phyloP scores from a whole-genome alignment of 2,329 filamentous ascomycete species.

The Colletotrichum euphorbiae region DNA sequence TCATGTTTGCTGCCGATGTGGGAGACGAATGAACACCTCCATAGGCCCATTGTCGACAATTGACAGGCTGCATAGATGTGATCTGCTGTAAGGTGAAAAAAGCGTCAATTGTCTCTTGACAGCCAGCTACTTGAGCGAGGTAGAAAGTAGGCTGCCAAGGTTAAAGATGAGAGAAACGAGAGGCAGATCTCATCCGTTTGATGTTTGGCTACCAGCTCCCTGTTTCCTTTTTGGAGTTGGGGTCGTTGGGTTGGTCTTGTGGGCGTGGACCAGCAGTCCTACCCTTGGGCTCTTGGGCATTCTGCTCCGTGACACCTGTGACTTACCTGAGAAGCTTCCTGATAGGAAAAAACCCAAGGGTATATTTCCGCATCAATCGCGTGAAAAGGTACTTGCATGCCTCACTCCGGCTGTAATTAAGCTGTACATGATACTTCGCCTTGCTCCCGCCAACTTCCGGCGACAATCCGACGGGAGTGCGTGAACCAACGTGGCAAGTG shows the following conservation, averaged over 20 bases:
- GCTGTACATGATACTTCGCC: too few relatives aligned
- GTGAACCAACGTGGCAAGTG: conserved; percentile 9
- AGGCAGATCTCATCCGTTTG: conserved; percentile 23
- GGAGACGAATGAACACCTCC: background rate
- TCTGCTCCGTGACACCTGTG: background rate
- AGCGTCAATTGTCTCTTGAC: conserved; percentile 3
- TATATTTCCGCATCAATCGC: too few relatives aligned
- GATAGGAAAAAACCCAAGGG: too few relatives aligned
- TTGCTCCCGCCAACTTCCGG: too few relatives aligned
- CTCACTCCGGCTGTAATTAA: background rate
- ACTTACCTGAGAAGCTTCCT: conserved; percentile 6
- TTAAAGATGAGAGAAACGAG: background rate
- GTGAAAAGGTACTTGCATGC: too few relatives aligned
- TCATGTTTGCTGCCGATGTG: background rate
- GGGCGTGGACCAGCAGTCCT: background rate
- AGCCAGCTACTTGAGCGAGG: conserved; percentile 7
- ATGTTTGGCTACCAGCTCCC: conserved; percentile 19
- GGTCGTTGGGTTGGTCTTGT: conserved; percentile 16
- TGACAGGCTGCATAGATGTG: conserved; percentile 2
- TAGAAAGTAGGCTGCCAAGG: background rate
- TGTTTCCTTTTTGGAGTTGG: conserved; percentile 13
- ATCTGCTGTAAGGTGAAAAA: background rate
- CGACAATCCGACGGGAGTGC: conserved; percentile 11
- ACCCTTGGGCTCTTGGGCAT: conserved; percentile 2
- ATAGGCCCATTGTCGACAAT: background rate